These are phyloP conservation scores for Brettanomyces naardenensis DNA, from an alignment of 805 yeast species.

Conservation along the genomic window DNA sequence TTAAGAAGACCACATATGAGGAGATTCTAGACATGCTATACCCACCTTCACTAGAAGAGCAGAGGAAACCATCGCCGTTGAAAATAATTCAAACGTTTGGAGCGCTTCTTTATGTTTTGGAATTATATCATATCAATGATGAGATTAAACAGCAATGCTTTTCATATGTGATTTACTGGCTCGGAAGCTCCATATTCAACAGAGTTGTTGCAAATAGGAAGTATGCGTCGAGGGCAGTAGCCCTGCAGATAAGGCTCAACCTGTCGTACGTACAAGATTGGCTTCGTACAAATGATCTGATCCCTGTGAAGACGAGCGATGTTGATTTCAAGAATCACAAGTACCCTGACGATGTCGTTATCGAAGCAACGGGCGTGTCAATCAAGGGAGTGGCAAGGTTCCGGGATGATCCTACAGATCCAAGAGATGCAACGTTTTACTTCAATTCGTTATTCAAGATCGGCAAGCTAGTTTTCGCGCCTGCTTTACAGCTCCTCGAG, in stretches of 20 bases:
- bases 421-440: slow-evolving; percentile 47
- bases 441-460: slow-evolving; percentile 59
- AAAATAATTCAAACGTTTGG: slow-evolving; percentile 80
- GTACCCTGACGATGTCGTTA: slow-evolving; percentile 25
- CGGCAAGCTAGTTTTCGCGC: slow-evolving; percentile 59
- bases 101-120: slow-evolving; percentile 79
- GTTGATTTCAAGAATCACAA: slow-evolving; percentile 17
- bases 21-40: slow-evolving; percentile 68
- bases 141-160: slow-evolving; percentile 71
- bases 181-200: slow-evolving; percentile 68
- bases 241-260: slow-evolving; percentile 84
- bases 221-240: slow-evolving; percentile 71
- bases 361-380: not conserved
- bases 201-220: slow-evolving; percentile 58
- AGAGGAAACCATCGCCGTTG: slow-evolving; percentile 84
- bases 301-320: slow-evolving; percentile 29
- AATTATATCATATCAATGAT: slow-evolving; percentile 73
- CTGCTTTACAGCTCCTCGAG: slow-evolving; percentile 73
- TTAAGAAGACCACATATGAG: slow-evolving; percentile 45
- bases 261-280: slow-evolving; percentile 87
- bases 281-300: slow-evolving; percentile 65
- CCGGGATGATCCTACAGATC: slow-evolving; percentile 26
- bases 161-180: slow-evolving; percentile 71
- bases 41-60: slow-evolving; percentile 77
- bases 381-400: slow-evolving; percentile 22